Evolutionary conservation across 495 filamentous ascomycete genomes (phyloP).

Genomic region (Chaetomium cochliodes): DNA sequence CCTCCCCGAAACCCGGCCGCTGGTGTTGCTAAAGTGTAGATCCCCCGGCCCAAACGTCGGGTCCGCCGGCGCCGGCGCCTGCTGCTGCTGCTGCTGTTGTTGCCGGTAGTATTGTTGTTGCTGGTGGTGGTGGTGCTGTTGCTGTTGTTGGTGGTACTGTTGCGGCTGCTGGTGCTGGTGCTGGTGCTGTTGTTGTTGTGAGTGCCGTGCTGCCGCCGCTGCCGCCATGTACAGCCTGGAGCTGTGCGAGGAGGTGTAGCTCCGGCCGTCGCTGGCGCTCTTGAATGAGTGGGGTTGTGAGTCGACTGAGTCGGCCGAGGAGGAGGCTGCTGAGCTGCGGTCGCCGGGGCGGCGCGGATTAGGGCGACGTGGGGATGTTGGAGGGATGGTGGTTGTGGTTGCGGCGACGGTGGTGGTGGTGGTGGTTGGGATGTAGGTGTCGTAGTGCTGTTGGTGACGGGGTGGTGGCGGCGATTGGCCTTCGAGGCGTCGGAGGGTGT

Average conservation of each 20-base stretch:
- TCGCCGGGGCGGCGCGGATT: slow-evolving; percentile 27
- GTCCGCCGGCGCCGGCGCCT: slow-evolving; percentile 19
- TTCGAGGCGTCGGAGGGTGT: slow-evolving; percentile 39
- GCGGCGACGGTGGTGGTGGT: neutral
- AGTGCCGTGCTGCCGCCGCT: neutral
- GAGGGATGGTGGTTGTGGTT: slow-evolving; percentile 14
- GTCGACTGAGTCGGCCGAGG: slow-evolving; percentile 39
- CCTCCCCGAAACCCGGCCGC: slow-evolving; percentile 46
- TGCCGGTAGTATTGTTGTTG: neutral
- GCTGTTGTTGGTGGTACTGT: neutral
- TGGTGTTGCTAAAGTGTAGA: slow-evolving; percentile 43
- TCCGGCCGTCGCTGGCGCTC: slow-evolving; percentile 26
- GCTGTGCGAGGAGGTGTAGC: slow-evolving; percentile 30
- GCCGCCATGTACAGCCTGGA: slow-evolving; percentile 26
- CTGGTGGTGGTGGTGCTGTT: neutral
- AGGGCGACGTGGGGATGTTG: neutral
- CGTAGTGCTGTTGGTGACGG: slow-evolving; percentile 21
- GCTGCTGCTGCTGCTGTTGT: neutral
- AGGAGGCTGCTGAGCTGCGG: slow-evolving; percentile 35
- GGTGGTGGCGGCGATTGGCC: slow-evolving; percentile 24
- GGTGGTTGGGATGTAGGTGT: slow-evolving; percentile 26
- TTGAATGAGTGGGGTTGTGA: slow-evolving; percentile 31
- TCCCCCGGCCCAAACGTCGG: slow-evolving; percentile 42
- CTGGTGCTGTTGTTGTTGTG: slow-evolving; percentile 9
- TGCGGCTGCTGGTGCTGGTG: slow-evolving; percentile 20